phyloP scores from a whole-genome alignment of 176 grass and related monocot species.

The Panicum miliaceum region DNA sequence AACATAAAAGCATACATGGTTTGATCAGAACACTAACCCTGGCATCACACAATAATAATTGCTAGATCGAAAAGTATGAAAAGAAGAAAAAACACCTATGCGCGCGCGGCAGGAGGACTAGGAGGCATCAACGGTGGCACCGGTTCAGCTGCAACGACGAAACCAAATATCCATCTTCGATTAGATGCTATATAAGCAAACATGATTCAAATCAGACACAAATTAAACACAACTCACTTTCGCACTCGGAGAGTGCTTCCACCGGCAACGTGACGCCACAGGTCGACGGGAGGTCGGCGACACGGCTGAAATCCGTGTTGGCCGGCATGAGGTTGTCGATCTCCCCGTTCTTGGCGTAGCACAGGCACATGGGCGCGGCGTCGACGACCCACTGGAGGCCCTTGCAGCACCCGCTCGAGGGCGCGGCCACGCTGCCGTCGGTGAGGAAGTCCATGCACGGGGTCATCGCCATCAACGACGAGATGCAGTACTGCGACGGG shows the following conservation, averaged over 20 bases:
- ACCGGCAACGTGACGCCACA: background rate
- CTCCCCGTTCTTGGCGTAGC: constrained; percentile 24
- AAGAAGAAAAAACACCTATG: too few relatives aligned
- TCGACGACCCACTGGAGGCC: background rate
- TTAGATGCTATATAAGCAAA: too few relatives aligned
- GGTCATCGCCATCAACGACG: constrained; percentile 29
- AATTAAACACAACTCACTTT: constrained; percentile 3
- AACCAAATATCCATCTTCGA: too few relatives aligned
- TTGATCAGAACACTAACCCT: too few relatives aligned
- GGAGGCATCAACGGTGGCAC: too few relatives aligned
- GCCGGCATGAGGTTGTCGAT: constrained; percentile 39
- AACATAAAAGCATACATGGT: too few relatives aligned
- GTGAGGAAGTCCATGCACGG: constrained; percentile 45
- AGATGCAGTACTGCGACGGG: background rate
- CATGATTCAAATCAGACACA: too few relatives aligned
- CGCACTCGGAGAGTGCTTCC: constrained; percentile 22
- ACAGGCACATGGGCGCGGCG: constrained; percentile 37
- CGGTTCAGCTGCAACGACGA: too few relatives aligned
- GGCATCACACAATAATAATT: too few relatives aligned
- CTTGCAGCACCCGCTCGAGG: constrained; percentile 29
- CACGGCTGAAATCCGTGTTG: background rate
- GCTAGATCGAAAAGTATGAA: too few relatives aligned
- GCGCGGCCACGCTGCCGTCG: background rate
- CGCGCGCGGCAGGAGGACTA: too few relatives aligned
- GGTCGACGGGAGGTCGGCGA: constrained; percentile 16